These are phyloP conservation scores for Phyllosticta ampelicida DNA, from an alignment of 2,329 filamentous ascomycete genomes.

Conservation along the genomic window DNA sequence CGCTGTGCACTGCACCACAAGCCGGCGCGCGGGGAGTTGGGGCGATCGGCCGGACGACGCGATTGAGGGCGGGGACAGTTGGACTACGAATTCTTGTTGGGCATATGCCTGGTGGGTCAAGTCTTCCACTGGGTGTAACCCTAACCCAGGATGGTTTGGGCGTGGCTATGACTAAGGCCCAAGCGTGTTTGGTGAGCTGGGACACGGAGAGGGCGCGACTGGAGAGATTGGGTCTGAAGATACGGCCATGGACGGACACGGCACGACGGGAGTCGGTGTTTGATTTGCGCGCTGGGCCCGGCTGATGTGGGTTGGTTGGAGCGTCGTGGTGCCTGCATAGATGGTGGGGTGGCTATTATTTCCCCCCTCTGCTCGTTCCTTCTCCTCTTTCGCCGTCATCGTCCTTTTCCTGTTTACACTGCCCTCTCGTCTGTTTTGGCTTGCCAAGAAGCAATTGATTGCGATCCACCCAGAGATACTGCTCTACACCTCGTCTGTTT, in stretches of 20 bases:
- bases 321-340: not conserved
- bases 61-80: too few relatives aligned
- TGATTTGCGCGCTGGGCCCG: not conserved
- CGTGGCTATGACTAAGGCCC: not conserved
- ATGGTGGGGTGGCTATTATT: too few relatives aligned
- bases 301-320: too few relatives aligned
- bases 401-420: conserved; percentile 83
- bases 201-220: not conserved
- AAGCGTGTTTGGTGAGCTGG: not conserved
- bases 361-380: conserved; percentile 64
- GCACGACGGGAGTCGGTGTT: not conserved
- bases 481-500: conserved; percentile 35
- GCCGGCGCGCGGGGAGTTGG: too few relatives aligned
- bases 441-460: not conserved
- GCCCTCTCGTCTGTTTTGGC: conserved; percentile 25
- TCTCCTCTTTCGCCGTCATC: conserved; percentile 70
- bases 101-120: too few relatives aligned
- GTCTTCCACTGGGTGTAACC: too few relatives aligned
- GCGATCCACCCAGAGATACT: not conserved
- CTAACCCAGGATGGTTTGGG: too few relatives aligned
- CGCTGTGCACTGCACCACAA: too few relatives aligned
- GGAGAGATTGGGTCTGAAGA: not conserved
- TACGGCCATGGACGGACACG: not conserved
- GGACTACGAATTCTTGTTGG: too few relatives aligned
- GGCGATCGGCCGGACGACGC: too few relatives aligned